A percentile compares a stretch with the other conserved stretches of the same genome.
Conservation (phyloP, 2,329 filamentous ascomycete species). For the Lasiodiplodia gonubiensis region DNA sequence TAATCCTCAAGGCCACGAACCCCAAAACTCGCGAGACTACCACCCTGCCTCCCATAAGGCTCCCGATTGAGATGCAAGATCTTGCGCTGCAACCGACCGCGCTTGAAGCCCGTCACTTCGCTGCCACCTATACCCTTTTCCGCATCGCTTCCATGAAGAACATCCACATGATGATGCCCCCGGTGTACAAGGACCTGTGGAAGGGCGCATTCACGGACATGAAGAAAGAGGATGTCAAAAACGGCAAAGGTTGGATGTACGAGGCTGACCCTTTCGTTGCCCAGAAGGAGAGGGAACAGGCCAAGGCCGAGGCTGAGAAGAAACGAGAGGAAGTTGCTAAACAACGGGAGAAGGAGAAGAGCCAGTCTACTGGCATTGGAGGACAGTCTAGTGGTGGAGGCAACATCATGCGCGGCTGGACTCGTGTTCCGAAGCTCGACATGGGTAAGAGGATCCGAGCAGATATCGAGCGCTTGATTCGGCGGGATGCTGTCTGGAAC, state of each 20-base stretch:
- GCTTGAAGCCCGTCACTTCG: slow-evolving; percentile 90
- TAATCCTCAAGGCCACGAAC: slow-evolving; percentile 76
- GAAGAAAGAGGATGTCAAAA: slow-evolving; percentile 79
- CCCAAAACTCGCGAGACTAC: slow-evolving; percentile 80
- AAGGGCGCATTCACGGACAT: slow-evolving; percentile 82
- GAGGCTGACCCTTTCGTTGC: slow-evolving; percentile 92
- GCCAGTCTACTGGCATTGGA: slow-evolving; percentile 41
- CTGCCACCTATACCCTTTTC: slow-evolving; percentile 89
- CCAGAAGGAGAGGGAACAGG: slow-evolving; percentile 77
- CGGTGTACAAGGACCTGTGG: slow-evolving; percentile 88
- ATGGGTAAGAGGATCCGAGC: slow-evolving; percentile 83
- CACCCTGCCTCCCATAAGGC: slow-evolving; percentile 78
- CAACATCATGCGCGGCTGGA: slow-evolving; percentile 74
- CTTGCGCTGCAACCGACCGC: slow-evolving; percentile 77
- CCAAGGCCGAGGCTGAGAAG: slow-evolving; percentile 77
- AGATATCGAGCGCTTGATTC: slow-evolving; percentile 79
- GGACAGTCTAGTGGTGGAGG: slow-evolving; percentile 36
- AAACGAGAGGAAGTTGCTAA: slow-evolving; percentile 69
- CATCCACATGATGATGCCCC: slow-evolving; percentile 90
- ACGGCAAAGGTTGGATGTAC: slow-evolving; percentile 85
- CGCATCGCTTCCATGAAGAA: slow-evolving; percentile 95
- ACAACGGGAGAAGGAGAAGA: slow-evolving; percentile 66
- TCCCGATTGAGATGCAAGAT: slow-evolving; percentile 77
- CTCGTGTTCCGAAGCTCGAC: slow-evolving; percentile 84
- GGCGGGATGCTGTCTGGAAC: slow-evolving; percentile 85